Evolutionary conservation across 1,139 yeast genomes (phyloP).

Genomic region (Geotrichum reessii): DNA sequence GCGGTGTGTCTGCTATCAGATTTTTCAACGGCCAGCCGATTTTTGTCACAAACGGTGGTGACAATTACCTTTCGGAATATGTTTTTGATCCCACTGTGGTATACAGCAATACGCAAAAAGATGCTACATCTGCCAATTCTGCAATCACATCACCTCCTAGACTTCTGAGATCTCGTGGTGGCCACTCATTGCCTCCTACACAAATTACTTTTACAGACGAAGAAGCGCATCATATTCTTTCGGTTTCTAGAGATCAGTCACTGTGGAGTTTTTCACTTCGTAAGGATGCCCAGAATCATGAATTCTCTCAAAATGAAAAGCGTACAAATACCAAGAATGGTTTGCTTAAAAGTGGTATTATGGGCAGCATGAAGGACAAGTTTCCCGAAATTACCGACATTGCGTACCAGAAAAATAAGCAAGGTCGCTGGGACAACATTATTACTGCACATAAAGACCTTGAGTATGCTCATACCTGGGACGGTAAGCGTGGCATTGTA

Average conservation of each 20-base stretch:
- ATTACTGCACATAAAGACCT: conserved; percentile 89
- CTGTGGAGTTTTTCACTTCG: conserved; percentile 89
- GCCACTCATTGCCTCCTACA: conserved; percentile 90
- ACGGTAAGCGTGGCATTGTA: conserved; percentile 70
- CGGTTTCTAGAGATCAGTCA: conserved; percentile 82
- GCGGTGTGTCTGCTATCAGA: conserved; percentile 72
- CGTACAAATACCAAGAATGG: conserved; percentile 48
- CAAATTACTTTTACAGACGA: conserved; percentile 71
- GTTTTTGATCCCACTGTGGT: conserved; percentile 90
- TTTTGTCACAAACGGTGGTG: conserved; percentile 86
- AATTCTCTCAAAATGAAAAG: conserved; percentile 67
- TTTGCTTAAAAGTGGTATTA: conserved; percentile 34
- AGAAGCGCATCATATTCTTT: conserved; percentile 74
- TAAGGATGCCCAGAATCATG: conserved; percentile 95
- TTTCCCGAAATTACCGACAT: conserved; percentile 72
- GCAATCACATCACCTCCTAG: conserved; percentile 84
- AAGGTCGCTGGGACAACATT: conserved; percentile 92
- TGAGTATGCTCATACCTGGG: conserved; percentile 87
- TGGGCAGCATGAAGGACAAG: conserved; percentile 48
- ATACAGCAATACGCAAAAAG: conserved; percentile 15
- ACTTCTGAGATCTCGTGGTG: conserved; percentile 87
- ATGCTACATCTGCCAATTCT: conserved; percentile 44
- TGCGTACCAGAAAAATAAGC: conserved; percentile 70
- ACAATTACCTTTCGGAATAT: conserved; percentile 80
- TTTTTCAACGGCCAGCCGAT: conserved; percentile 92